Evolutionary conservation across 2,329 filamentous ascomycete species (phyloP).

Genomic region (Botryotinia calthae): DNA sequence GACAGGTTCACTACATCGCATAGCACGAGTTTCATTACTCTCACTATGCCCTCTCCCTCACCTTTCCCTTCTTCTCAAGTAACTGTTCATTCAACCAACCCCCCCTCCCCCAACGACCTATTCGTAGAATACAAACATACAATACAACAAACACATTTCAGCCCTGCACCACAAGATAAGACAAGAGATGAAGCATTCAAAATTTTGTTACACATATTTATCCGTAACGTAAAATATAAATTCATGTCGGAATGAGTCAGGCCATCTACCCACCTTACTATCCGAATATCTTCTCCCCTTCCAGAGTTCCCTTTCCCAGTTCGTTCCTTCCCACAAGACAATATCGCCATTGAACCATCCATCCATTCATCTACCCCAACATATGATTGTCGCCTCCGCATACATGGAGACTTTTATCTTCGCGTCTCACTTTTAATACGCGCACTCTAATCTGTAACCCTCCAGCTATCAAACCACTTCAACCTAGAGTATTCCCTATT

Average conservation of each 20-base stretch:
- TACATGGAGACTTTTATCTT: background rate
- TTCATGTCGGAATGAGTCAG: background rate
- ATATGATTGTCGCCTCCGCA: background rate
- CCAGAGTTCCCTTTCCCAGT: background rate
- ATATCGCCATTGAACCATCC: background rate
- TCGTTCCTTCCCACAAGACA: background rate
- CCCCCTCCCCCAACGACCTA: background rate
- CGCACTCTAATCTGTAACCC: conserved; percentile 36
- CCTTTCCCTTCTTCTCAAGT: background rate
- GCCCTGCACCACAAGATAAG: background rate
- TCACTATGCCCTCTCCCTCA: background rate
- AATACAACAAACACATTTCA: background rate
- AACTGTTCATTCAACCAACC: background rate
- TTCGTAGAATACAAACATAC: background rate
- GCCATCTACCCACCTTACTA: background rate
- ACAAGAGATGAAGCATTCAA: conserved; percentile 2
- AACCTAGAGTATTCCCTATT: conserved; percentile 85
- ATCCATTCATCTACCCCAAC: background rate
- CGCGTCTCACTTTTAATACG: background rate
- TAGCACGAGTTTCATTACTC: background rate
- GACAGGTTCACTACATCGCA: background rate
- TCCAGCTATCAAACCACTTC: conserved; percentile 91
- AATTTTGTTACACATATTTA: conserved; percentile 10
- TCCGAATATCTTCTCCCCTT: background rate
- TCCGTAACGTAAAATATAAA: conserved; percentile 6